Conservation (phyloP, 345 rosid species). For the Laguncularia racemosa region DNA sequence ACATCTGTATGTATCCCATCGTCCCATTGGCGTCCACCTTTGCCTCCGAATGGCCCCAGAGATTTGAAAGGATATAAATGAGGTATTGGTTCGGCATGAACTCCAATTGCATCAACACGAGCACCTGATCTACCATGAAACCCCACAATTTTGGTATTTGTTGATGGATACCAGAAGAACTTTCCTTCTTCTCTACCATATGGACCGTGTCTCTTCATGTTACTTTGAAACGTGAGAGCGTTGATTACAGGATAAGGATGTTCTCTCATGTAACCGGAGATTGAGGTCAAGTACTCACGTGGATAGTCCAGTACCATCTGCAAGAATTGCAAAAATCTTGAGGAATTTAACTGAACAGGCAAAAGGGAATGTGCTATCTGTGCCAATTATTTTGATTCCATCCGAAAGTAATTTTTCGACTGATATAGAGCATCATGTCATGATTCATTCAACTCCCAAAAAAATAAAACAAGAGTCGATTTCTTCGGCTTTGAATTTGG, state of each 20-base stretch:
- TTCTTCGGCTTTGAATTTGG: too few species aligned
- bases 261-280: slow-evolving; percentile 1
- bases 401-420: too few species aligned
- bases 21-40: background rate
- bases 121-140: background rate
- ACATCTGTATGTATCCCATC: background rate
- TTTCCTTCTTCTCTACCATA: slow-evolving; percentile 5
- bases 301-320: slow-evolving; percentile 5
- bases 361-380: too few species aligned
- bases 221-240: slow-evolving; percentile 2
- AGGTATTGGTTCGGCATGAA: background rate
- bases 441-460: too few species aligned
- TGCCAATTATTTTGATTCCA: too few species aligned
- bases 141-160: background rate
- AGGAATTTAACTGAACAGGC: too few species aligned
- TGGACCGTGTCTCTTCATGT: background rate
- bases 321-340: too few species aligned
- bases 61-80: background rate
- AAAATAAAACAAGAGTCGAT: too few species aligned
- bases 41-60: background rate
- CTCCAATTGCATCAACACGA: slow-evolving; percentile 1
- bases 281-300: slow-evolving; percentile 5
- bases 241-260: background rate
- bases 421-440: too few species aligned
- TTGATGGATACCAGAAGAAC: background rate